Conservation (phyloP, 2,329 filamentous ascomycete genomes). For the Paramyrothecium roridum region DNA sequence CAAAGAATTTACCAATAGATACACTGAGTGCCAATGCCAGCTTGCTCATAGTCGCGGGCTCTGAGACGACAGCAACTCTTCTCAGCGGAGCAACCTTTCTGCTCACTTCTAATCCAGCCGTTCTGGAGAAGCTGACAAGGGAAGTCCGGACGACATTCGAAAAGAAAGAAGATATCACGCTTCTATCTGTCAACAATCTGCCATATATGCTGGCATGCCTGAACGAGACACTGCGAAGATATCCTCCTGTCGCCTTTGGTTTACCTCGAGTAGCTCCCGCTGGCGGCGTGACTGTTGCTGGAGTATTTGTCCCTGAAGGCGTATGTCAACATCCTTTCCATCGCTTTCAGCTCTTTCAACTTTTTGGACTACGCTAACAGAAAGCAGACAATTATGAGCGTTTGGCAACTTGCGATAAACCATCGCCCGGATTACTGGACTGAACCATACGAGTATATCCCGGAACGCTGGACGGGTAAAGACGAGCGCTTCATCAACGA, state of each 20-base stretch:
- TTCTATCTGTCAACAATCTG: constrained; percentile 2
- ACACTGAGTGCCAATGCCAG: constrained; percentile 12
- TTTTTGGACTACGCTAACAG: too few relatives aligned
- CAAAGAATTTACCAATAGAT: constrained; percentile 4
- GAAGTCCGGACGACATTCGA: constrained; percentile 20
- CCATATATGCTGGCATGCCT: constrained; percentile 28
- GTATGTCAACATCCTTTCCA: constrained; percentile 11
- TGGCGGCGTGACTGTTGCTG: neutral
- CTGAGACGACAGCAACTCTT: constrained; percentile 24
- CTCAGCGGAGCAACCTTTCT: constrained; percentile 19
- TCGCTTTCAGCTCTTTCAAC: neutral
- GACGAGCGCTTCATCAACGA: constrained; percentile 31
- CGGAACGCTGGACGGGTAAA: constrained; percentile 14
- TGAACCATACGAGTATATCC: constrained; percentile 7
- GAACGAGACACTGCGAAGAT: constrained; percentile 36
- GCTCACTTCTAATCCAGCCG: constrained; percentile 22
- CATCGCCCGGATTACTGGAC: constrained; percentile 6
- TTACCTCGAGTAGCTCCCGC: constrained; percentile 20
- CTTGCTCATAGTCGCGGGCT: constrained; percentile 20
- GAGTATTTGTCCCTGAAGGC: constrained; percentile 21
- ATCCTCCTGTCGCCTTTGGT: constrained; percentile 20
- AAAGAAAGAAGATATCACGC: constrained; percentile 2
- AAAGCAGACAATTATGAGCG: constrained; percentile 4
- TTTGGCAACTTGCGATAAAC: constrained; percentile 11
- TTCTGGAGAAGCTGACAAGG: constrained; percentile 24